A percentile compares a stretch with the other conserved stretches of the same genome.
phyloP scores from a whole-genome alignment of 148 eudicot genomes.

The Rhododendron vialii region DNA sequence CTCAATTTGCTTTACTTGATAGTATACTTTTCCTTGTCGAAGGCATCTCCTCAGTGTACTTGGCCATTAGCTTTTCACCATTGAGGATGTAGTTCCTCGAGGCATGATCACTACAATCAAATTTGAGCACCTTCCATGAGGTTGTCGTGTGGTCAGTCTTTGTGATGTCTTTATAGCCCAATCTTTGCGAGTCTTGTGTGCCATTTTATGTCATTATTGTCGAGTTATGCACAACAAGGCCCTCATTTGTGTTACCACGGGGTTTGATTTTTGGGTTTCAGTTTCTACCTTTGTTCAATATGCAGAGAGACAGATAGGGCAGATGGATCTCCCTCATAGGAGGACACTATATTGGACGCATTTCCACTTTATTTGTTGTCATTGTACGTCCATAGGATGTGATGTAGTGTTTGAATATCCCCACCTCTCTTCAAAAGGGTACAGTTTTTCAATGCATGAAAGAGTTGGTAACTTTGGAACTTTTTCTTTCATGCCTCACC shows the following conservation, averaged over 20 bases:
- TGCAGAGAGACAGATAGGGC: not conserved
- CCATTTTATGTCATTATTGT: not conserved
- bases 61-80: not conserved
- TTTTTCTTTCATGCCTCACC: not conserved
- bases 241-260: not conserved
- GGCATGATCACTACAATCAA: not conserved
- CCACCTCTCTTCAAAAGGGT: not conserved
- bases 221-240: not conserved
- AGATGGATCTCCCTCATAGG: not conserved
- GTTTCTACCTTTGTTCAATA: not conserved
- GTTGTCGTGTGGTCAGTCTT: not conserved
- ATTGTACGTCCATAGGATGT: not conserved
- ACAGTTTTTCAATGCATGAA: not conserved
- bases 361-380: not conserved
- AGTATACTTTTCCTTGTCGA: not conserved
- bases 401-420: not conserved
- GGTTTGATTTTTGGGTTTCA: not conserved
- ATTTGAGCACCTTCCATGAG: not conserved
- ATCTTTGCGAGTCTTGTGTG: not conserved
- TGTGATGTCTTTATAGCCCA: not conserved
- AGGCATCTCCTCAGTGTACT: not conserved
- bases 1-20: constrained; percentile 2
- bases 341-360: not conserved
- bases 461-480: not conserved
- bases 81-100: not conserved